A percentile compares a stretch with the other conserved stretches of the same genome.
Evolutionary conservation across 2,329 filamentous ascomycete genomes (phyloP).

Genomic region (Torrubiella hemipterigena): DNA sequence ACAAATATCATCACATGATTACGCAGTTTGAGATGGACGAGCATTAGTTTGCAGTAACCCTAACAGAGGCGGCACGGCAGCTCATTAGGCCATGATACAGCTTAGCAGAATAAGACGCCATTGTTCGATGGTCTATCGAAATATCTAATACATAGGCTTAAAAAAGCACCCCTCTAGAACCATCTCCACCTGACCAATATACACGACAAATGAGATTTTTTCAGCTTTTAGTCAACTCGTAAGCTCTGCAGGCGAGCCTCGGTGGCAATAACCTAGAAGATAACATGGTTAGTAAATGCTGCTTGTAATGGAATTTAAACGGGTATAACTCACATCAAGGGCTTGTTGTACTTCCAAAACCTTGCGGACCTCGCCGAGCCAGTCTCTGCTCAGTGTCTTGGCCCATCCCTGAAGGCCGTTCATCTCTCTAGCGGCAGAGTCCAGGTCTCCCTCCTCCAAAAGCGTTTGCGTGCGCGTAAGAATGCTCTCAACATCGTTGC

Average conservation of each 20-base stretch:
- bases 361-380: slow-evolving; percentile 81
- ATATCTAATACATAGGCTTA: slow-evolving; percentile 20
- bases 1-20: no score
- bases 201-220: slow-evolving; percentile 22
- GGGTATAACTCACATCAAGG: slow-evolving; percentile 61
- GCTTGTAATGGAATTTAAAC: slow-evolving; percentile 1
- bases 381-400: slow-evolving; percentile 87
- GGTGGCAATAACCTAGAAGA: slow-evolving; percentile 64
- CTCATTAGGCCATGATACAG: no score
- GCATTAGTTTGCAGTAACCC: no score
- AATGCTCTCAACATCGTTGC: slow-evolving; percentile 87
- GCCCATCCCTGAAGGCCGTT: slow-evolving; percentile 89
- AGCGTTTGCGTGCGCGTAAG: slow-evolving; percentile 79
- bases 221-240: slow-evolving; percentile 54
- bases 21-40: no score
- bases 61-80: no score
- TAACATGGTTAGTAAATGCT: slow-evolving; percentile 13
- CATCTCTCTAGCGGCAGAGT: slow-evolving; percentile 88
- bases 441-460: slow-evolving; percentile 85
- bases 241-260: slow-evolving; percentile 84
- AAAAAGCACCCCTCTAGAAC: slow-evolving; percentile 16
- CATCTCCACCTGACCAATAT: slow-evolving; percentile 15
- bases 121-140: slow-evolving; percentile 19
- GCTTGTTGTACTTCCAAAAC: slow-evolving; percentile 94
- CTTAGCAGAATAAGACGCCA: no score